Percentiles rank a stretch among this genome's conserved stretches.
phyloP scores from a whole-genome alignment of 176 grass and related monocot species.

The Bothriochloa decipiens region DNA sequence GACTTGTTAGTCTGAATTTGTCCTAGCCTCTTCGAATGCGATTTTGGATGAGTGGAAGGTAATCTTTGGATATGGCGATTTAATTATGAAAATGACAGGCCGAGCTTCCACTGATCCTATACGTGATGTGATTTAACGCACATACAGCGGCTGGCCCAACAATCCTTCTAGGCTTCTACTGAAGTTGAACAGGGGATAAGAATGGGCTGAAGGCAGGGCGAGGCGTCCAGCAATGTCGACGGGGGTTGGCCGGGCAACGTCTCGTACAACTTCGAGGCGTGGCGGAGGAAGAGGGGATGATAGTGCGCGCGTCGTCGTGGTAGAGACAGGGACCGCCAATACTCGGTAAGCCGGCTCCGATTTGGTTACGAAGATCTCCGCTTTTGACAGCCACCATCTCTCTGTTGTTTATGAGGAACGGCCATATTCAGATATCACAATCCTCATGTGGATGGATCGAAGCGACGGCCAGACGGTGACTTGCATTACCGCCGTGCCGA shows the following conservation, averaged over 20 bases:
- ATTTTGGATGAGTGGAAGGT: neutral
- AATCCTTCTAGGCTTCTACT: too few species aligned
- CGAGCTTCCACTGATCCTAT: neutral
- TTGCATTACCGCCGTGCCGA: conserved; percentile 40
- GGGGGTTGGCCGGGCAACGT: neutral
- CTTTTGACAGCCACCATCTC: conserved; percentile 26
- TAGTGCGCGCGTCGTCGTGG: neutral
- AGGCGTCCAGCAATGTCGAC: neutral
- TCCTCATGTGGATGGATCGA: conserved; percentile 19
- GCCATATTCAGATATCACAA: neutral
- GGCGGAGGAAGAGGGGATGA: neutral
- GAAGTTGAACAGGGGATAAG: neutral
- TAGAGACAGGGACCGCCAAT: conserved; percentile 18
- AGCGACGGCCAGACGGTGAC: conserved; percentile 9
- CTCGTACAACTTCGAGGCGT: neutral
- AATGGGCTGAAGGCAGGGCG: neutral
- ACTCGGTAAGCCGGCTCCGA: neutral
- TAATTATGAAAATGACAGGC: neutral
- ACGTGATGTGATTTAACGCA: neutral
- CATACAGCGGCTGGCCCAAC: too few species aligned
- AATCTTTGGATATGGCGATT: neutral
- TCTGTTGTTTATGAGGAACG: neutral
- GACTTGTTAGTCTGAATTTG: neutral
- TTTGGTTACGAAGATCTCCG: neutral
- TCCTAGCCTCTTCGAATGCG: too few species aligned